These are phyloP conservation scores for Zygosaccharomyces lentus DNA, from an alignment of 805 yeast genomes.

Conservation along the genomic window DNA sequence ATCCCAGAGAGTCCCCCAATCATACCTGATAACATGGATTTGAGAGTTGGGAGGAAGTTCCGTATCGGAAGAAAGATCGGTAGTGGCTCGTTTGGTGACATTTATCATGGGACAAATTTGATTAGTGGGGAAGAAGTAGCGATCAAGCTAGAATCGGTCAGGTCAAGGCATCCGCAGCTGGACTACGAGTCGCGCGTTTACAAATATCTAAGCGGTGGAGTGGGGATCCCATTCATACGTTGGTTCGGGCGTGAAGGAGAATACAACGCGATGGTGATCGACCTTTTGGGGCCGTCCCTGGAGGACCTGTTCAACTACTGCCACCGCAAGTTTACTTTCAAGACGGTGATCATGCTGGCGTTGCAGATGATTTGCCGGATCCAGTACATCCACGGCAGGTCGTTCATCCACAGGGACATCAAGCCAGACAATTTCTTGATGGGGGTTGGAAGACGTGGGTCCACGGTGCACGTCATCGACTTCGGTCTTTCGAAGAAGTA, in stretches of 20 bases:
- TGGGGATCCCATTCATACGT: slow-evolving; percentile 93
- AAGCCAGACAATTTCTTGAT: slow-evolving; percentile 81
- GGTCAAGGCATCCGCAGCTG: slow-evolving; percentile 93
- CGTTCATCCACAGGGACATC: slow-evolving; percentile 82
- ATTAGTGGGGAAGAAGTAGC: slow-evolving; percentile 98
- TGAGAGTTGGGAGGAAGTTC: slow-evolving; percentile 90
- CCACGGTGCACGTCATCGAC: slow-evolving; percentile 90
- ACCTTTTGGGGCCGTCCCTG: slow-evolving; percentile 87
- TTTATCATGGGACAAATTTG: slow-evolving; percentile 86
- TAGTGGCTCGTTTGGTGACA: slow-evolving; percentile 96
- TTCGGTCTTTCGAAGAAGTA: slow-evolving; percentile 92
- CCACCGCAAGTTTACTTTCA: slow-evolving; percentile 85
- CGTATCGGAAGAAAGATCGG: slow-evolving; percentile 95
- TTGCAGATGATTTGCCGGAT: slow-evolving; percentile 92
- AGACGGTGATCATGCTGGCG: slow-evolving; percentile 87
- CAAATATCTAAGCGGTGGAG: slow-evolving; percentile 91
- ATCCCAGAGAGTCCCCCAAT: not conserved
- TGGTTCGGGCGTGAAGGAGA: slow-evolving; percentile 98
- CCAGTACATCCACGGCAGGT: slow-evolving; percentile 92
- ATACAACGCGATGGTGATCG: slow-evolving; percentile 95
- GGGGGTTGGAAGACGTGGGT: slow-evolving; percentile 91
- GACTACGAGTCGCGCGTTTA: slow-evolving; percentile 97
- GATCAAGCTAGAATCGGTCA: slow-evolving; percentile 82
- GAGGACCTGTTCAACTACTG: slow-evolving; percentile 96
- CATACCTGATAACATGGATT: slow-evolving; percentile 45